Evolutionary conservation across 2,329 filamentous ascomycete genomes (phyloP), one percentile per base, ranked within the genome.

Genomic region (Aureobasidium sp.): DNA sequence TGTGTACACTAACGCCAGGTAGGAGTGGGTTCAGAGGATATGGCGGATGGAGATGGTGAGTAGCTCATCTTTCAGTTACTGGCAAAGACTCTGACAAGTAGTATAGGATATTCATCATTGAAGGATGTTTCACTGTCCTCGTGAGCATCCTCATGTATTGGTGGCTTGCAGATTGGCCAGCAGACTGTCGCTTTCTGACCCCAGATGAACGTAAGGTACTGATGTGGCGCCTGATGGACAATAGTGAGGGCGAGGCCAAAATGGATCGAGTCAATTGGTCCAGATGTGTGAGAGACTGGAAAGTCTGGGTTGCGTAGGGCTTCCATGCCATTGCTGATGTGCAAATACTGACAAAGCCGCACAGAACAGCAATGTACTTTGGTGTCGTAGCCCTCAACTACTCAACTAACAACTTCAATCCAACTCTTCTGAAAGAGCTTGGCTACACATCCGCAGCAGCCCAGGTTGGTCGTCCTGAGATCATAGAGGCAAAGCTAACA

Each of bases 241-340:
- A 62, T 34, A 64, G 68, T 3, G 72, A 75, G 3, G 79, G 74
- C 20, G 76, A 76, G 3, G 75, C 74, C 2, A 75, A 71, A 55
- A 84, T 85, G 82, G 76, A 84, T 62, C 78, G 78, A 9, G 73
- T 83, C 2, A 79, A 83, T 64, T 62, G 60, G 60, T 46, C 36
- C 41, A 51, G 60, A n/a, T 62, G 60, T 48, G 48, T 42, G 13
- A 48, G 26, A 39, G 60, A 62, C 26, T 62, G 60, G 60, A 62
- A 62, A 17, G 60, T 62, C 32, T 62, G 60, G 60, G n/a, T 62
- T 13, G 60, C 27, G 60, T 62, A 34, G 32, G 60, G 34, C 39
- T 29, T n/a, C 26, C 23, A 27, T 26, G 13, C 1, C n/a, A 32
- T 46, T 34, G 13, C 20, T 51, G 36, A 32, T 29, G 10, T 27